Evolutionary conservation across 2,329 filamentous ascomycete genomes (phyloP).

Genomic region (Didymella keratinophila): DNA sequence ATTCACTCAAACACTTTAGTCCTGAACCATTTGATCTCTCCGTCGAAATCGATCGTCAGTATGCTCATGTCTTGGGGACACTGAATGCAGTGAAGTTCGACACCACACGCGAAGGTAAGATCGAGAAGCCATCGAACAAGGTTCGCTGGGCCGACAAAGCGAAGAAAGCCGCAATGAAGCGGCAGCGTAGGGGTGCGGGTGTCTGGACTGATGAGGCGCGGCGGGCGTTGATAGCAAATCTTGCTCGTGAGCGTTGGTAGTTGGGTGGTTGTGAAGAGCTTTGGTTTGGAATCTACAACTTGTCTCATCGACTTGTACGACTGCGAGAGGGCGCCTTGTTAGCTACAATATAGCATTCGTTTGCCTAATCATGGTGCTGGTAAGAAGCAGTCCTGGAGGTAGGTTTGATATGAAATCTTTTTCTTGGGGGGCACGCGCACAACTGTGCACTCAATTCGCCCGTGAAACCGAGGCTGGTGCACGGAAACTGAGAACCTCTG

Average conservation of each 20-base stretch:
- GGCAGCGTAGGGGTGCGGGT: not conserved
- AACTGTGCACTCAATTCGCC: too few relatives aligned
- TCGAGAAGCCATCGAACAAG: not conserved
- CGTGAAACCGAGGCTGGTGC: too few relatives aligned
- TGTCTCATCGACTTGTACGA: too few relatives aligned
- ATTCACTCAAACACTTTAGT: not conserved
- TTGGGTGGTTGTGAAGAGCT: not conserved
- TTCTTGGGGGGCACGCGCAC: too few relatives aligned
- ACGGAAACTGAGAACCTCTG: too few relatives aligned
- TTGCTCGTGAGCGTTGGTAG: not conserved
- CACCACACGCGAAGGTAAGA: not conserved
- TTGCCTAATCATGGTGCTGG: too few relatives aligned
- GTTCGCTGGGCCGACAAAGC: not conserved
- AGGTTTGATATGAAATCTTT: too few relatives aligned
- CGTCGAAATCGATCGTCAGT: not conserved
- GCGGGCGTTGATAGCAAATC: not conserved
- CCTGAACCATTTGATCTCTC: not conserved
- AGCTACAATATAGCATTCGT: too few relatives aligned
- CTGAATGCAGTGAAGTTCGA: not conserved
- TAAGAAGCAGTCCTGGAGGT: too few relatives aligned
- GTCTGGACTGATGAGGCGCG: not conserved
- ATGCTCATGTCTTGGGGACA: not conserved
- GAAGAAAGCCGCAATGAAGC: not conserved
- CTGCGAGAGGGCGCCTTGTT: too few relatives aligned
- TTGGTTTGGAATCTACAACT: too few relatives aligned